phyloP scores from a whole-genome alignment of 331 rosid genomes.

The Rhamnella rubrinervis region DNA sequence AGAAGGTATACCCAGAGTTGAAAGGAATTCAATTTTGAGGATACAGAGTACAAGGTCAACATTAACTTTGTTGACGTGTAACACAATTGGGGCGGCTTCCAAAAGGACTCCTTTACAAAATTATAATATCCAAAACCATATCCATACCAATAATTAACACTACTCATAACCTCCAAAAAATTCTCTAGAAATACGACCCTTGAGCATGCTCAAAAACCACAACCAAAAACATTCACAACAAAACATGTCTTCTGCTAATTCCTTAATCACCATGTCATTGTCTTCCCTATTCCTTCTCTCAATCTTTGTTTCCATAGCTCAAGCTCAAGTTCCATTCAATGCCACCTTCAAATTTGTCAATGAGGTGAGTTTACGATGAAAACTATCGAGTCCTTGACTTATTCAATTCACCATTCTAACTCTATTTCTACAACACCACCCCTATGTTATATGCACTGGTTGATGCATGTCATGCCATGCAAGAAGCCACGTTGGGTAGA shows the following conservation, averaged over 20 bases:
- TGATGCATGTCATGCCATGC: too few species aligned
- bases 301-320: slow-evolving; percentile 17
- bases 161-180: too few species aligned
- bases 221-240: not conserved
- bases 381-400: slow-evolving; percentile 20
- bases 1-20: too few species aligned
- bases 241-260: slow-evolving; percentile 25
- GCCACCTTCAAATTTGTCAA: slow-evolving; percentile 31
- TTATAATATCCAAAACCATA: too few species aligned
- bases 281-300: slow-evolving; percentile 29
- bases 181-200: not conserved
- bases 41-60: too few species aligned
- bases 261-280: slow-evolving; percentile 14
- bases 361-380: slow-evolving; percentile 34
- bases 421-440: slow-evolving; percentile 39
- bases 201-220: not conserved
- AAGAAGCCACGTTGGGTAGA: too few species aligned
- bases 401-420: slow-evolving; percentile 23
- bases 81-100: too few species aligned
- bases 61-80: too few species aligned
- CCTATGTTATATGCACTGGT: too few species aligned
- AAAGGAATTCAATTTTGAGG: too few species aligned
- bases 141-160: too few species aligned
- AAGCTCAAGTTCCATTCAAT: slow-evolving; percentile 38
- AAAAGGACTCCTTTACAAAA: too few species aligned